Evolutionary conservation across 1,139 yeast species (phyloP), one percentile per base, ranked within the genome.

Genomic region (Chernovozyma aurita): DNA sequence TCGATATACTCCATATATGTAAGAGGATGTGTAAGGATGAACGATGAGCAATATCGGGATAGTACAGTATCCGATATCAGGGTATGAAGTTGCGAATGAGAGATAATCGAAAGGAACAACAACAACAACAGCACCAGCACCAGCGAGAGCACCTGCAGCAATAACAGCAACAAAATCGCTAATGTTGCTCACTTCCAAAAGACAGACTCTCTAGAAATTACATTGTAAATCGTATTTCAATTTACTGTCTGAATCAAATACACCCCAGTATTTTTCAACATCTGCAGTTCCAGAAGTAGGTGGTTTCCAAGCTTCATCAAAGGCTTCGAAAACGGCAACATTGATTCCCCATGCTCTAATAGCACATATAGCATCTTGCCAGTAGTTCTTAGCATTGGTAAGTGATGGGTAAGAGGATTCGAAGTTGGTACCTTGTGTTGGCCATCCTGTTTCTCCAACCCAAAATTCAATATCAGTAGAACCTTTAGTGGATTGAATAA

Each of bases 391-490:
- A 42, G 97, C 97, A 55, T 86, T 87, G 33, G 60, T 71, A 40
- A 78, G 73, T 52, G 80, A 61, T 52, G 97, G 96, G 33, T 63
- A 57, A 39, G 92, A 63, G 45, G 54, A 38, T 56, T 79, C 85
- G 53, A 65, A 88, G 59, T 70, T 65, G 46, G 87, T 79, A 61
- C 98, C 98, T 11, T 73, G 80, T 31, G 95, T 78, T 57, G 97
- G 95, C 96, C 97, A 90, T 51, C 97, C 98, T 48, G 97, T 92
- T 73, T 92, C 97, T 59, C 97, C 97, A 54, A 90, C 92, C 88
- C 92, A 88, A 73, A 90, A 87, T 42, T 77, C 73, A 51, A 88
- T 74, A 62, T 86, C 88, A 42, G 90, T 82, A 40, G 83, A 66
- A 44, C 95, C 95, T 73, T 90, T 90, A 48, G 78, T 65, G 49